Conservation (phyloP, 1,139 yeast species). For the Yueomyces sp. region DNA sequence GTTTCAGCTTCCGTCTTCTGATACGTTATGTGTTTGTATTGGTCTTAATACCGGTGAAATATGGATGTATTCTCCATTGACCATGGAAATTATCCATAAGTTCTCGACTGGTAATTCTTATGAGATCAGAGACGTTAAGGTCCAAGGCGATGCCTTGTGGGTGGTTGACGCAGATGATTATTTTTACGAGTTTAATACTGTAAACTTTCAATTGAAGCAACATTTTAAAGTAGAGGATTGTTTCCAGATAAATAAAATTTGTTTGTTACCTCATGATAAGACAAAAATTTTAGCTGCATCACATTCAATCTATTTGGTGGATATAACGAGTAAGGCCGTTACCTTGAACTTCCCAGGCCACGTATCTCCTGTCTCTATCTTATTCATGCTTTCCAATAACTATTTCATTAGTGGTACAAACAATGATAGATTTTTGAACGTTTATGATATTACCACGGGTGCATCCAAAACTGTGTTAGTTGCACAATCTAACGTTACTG, state of each 20-base stretch:
- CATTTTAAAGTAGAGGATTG: constrained; percentile 31
- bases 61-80: constrained; percentile 55
- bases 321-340: constrained; percentile 27
- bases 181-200: constrained; percentile 52
- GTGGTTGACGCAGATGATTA: constrained; percentile 51
- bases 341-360: constrained; percentile 58
- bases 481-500: constrained; percentile 45
- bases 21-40: constrained; percentile 37
- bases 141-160: constrained; percentile 39
- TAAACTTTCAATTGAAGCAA: constrained; percentile 29
- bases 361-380: constrained; percentile 46
- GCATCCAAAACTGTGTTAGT: constrained; percentile 43
- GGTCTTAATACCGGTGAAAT: constrained; percentile 58
- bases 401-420: constrained; percentile 55
- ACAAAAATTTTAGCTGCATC: constrained; percentile 42
- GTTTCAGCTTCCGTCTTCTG: constrained; percentile 29
- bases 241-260: constrained; percentile 10
- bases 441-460: constrained; percentile 34
- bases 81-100: constrained; percentile 41
- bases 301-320: constrained; percentile 44
- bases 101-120: constrained; percentile 39
- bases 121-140: constrained; percentile 41
- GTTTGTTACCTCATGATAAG: constrained; percentile 10
- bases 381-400: constrained; percentile 30
- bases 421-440: constrained; percentile 68